phyloP scores from a whole-genome alignment of 2,329 filamentous ascomycete species.

The Trichophyton verrucosum region DNA sequence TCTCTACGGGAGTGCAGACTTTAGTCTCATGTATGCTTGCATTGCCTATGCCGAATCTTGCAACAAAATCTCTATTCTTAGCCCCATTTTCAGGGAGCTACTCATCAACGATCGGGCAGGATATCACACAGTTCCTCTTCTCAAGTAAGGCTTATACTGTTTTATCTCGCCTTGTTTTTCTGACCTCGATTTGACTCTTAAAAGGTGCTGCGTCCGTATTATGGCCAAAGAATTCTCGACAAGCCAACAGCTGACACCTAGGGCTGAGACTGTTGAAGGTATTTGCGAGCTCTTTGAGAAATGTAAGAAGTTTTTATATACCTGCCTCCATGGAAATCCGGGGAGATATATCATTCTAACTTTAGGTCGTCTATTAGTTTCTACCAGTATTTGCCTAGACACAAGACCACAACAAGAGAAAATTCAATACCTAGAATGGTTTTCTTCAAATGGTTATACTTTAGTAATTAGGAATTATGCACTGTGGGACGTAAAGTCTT shows the following conservation, averaged over 20 bases:
- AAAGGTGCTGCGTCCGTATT: not conserved
- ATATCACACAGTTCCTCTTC: not conserved
- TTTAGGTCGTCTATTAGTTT: not conserved
- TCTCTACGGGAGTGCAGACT: not conserved
- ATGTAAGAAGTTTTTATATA: conserved; percentile 25
- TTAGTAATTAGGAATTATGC: conserved; percentile 52
- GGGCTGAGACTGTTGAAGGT: conserved; percentile 29
- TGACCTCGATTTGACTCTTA: not conserved
- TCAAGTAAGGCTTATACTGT: not conserved
- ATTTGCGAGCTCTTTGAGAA: conserved; percentile 45
- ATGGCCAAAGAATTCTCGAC: not conserved
- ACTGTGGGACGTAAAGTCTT: conserved; percentile 43
- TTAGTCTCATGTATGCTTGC: conserved; percentile 61
- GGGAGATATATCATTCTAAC: not conserved
- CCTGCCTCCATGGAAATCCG: not conserved
- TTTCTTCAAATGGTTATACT: conserved; percentile 72
- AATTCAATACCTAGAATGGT: conserved; percentile 63
- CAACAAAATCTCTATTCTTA: conserved; percentile 49
- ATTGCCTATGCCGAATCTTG: conserved; percentile 60
- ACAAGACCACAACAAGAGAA: not conserved
- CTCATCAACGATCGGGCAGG: not conserved
- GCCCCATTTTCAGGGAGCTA: conserved; percentile 31
- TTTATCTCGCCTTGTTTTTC: not conserved
- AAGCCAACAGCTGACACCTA: conserved; percentile 1
- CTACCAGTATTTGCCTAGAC: conserved; percentile 41